Evolutionary conservation across 345 rosid species (phyloP), one percentile per base, ranked within the genome.

Genomic region (Salix exigua): DNA sequence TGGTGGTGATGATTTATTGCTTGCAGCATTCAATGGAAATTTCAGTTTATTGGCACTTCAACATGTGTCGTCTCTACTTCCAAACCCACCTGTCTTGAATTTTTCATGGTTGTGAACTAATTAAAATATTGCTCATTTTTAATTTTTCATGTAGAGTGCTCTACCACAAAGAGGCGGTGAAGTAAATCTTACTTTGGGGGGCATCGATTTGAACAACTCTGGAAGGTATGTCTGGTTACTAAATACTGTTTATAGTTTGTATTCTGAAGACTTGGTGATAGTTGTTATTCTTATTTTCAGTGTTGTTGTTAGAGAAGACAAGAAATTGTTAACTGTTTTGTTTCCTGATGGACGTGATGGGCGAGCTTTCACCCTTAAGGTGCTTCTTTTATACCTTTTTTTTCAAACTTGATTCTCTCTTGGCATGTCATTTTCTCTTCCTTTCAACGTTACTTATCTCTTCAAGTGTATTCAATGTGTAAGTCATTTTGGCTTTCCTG

Each of bases 281-380:
- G 50, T 78, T 69, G 77, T 73, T 69, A 76, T 62, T 26, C 62
- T 62, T 21, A 67, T 69, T 86, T 88, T 82, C 92, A 96, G 98
- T 72, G 98, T 96, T 73, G 98, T 96, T 81, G 99, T 93, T 53
- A 86, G 99, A 87, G 98, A 93, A 85, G 98, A 96, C 78, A 96
- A 96, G 81, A 96, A 92, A 73, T 84, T 96, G 78, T 81, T 96
- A 83, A 96, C 99, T 58, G 98, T 96, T 31, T 83, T 96, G 77
- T 96, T 96, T 85, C 99, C 99, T 77, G 99, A 96, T 85, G 99
- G 99, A 79, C 95, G 98, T 78, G 99, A 93, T 87, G 99, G 99
- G 61, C 90, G 99, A 85, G 99, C 98, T 70, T 96, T 96, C 85
- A 96, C 98, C 63, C 97, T 96, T 76, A 96, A 96, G 99, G 99